Evolutionary conservation across 1,139 yeast species (phyloP).

Genomic region (Blastobotrys malaysiensis): DNA sequence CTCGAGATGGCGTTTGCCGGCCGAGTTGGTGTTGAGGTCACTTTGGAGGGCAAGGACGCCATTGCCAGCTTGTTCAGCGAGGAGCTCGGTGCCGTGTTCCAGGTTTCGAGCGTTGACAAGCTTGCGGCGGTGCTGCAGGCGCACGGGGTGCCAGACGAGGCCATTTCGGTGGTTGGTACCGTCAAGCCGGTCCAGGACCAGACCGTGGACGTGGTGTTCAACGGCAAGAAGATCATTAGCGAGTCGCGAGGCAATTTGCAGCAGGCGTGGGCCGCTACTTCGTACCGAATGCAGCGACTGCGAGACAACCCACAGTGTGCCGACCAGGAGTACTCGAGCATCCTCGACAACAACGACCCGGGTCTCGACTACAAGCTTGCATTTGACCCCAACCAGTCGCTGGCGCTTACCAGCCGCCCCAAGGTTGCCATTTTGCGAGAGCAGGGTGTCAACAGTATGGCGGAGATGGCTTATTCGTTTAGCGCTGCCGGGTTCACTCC

Average conservation of each 20-base stretch:
- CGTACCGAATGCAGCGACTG: slow-evolving; percentile 81
- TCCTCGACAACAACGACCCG: slow-evolving; percentile 79
- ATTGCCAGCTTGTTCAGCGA: slow-evolving; percentile 63
- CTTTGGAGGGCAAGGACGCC: slow-evolving; percentile 26
- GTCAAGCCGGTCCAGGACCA: slow-evolving; percentile 53
- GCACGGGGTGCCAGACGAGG: slow-evolving; percentile 54
- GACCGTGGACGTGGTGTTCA: slow-evolving; percentile 44
- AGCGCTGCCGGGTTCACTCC: slow-evolving; percentile 91
- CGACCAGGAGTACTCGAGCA: slow-evolving; percentile 72
- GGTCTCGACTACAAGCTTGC: slow-evolving; percentile 82
- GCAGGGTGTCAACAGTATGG: slow-evolving; percentile 98
- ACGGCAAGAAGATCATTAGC: slow-evolving; percentile 44
- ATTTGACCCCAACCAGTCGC: slow-evolving; percentile 40
- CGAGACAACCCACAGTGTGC: slow-evolving; percentile 94
- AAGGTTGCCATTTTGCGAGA: slow-evolving; percentile 95
- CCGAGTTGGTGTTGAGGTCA: slow-evolving; percentile 68
- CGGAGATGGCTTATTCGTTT: slow-evolving; percentile 98
- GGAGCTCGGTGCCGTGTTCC: slow-evolving; percentile 97
- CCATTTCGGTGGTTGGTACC: slow-evolving; percentile 60
- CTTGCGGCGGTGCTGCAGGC: slow-evolving; percentile 52
- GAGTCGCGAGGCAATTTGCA: slow-evolving; percentile 68
- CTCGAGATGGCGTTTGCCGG: slow-evolving; percentile 98
- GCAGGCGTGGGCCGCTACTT: slow-evolving; percentile 81
- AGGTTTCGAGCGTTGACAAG: slow-evolving; percentile 53
- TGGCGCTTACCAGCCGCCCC: slow-evolving; percentile 49